phyloP scores from a whole-genome alignment of 2,329 filamentous ascomycete species.

The Penicillium sp. region DNA sequence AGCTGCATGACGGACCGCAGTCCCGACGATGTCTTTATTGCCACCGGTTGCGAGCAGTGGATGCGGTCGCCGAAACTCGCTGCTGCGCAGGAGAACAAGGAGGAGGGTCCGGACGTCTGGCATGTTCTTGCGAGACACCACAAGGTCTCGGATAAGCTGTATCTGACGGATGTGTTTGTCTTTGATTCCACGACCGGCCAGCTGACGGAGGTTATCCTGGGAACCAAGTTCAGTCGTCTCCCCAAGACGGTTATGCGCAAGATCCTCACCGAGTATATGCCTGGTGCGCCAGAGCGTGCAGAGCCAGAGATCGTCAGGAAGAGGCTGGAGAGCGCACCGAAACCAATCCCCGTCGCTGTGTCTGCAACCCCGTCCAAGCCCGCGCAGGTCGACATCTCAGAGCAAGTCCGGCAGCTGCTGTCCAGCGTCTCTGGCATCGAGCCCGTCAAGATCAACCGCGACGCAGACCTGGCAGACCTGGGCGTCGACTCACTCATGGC shows the following conservation, averaged over 20 bases:
- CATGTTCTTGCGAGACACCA: slow-evolving; percentile 31
- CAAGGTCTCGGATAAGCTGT: slow-evolving; percentile 22
- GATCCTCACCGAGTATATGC: slow-evolving; percentile 15
- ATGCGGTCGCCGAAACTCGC: slow-evolving; percentile 27
- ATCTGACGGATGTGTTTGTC: slow-evolving; percentile 36
- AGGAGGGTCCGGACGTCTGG: slow-evolving; percentile 22
- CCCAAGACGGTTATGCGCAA: slow-evolving; percentile 27
- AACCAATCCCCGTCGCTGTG: background rate
- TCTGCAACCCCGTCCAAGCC: background rate
- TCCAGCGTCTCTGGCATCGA: slow-evolving; percentile 41
- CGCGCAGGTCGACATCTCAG: background rate
- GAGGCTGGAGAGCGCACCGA: background rate
- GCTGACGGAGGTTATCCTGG: slow-evolving; percentile 35
- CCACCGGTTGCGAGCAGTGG: slow-evolving; percentile 30
- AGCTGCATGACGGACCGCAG: slow-evolving; percentile 38
- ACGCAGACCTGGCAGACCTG: slow-evolving; percentile 42
- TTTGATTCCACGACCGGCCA: slow-evolving; percentile 33
- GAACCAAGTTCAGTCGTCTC: slow-evolving; percentile 33
- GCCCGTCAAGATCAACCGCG: slow-evolving; percentile 43
- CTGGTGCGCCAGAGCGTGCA: background rate
- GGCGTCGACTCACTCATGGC: slow-evolving; percentile 21
- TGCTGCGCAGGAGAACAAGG: background rate
- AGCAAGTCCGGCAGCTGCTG: slow-evolving; percentile 10
- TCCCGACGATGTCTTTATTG: slow-evolving; percentile 33
- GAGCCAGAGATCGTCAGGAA: background rate